A percentile compares a stretch with the other conserved stretches of the same genome.
Evolutionary conservation across 768 basidiomycete species (phyloP).

Genomic region (Leccinum rimulosum): DNA sequence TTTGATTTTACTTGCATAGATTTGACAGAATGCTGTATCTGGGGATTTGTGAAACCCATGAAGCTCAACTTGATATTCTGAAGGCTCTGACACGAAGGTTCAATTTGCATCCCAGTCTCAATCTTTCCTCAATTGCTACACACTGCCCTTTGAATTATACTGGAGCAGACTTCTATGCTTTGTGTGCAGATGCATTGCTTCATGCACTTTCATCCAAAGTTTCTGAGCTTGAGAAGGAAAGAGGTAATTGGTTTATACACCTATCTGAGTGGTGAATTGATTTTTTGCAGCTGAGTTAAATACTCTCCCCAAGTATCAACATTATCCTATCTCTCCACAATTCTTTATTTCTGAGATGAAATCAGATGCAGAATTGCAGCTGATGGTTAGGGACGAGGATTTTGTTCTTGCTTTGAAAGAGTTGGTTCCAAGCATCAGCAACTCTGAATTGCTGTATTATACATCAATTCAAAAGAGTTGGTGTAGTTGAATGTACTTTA

Average conservation of each 20-base stretch:
- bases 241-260: slow-evolving; percentile 43
- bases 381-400: slow-evolving; percentile 73
- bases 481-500: slow-evolving; percentile 1
- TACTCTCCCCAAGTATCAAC: slow-evolving; percentile 36
- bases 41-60: slow-evolving; percentile 84
- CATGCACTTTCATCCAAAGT: slow-evolving; percentile 93
- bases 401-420: slow-evolving; percentile 71
- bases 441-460: slow-evolving; percentile 86
- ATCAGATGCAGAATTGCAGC: slow-evolving; percentile 59
- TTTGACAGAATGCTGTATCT: slow-evolving; percentile 98
- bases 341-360: slow-evolving; percentile 89
- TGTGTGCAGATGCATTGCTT: slow-evolving; percentile 95
- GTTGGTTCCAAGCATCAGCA: slow-evolving; percentile 79
- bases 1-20: slow-evolving; percentile 38
- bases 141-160: slow-evolving; percentile 91
- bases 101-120: slow-evolving; percentile 64
- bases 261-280: background rate
- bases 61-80: slow-evolving; percentile 82
- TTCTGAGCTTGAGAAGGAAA: slow-evolving; percentile 67
- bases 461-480: slow-evolving; percentile 43
- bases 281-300: slow-evolving; percentile 41
- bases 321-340: slow-evolving; percentile 77
- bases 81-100: slow-evolving; percentile 93
- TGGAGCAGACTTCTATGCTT: slow-evolving; percentile 96
- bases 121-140: slow-evolving; percentile 62